Evolutionary conservation across 345 rosid genomes (phyloP), one percentile per base, ranked within the genome.

Genomic region (Eucalyptus sp.): DNA sequence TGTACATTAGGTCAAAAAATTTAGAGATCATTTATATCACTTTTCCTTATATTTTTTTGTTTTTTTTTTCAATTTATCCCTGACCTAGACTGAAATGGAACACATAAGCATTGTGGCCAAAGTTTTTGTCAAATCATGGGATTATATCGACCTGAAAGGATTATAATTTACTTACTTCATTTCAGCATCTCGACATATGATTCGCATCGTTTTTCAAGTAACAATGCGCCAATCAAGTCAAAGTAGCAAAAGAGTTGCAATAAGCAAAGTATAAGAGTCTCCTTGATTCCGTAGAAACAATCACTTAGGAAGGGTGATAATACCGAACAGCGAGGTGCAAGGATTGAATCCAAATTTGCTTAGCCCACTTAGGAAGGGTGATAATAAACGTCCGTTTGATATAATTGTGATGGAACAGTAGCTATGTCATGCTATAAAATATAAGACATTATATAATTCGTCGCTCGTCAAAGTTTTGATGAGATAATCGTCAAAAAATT

Each of bases 1-100:
- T 51, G 0, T 1, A 51, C 0, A 17, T 51, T 51, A 0, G 0
- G 4, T 0, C 4, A 51, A 51, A 51, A 51, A 51, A 17, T 51
- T 17, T 1, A 50, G 1, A 51, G 1, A 52, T 52, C 1, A 7
- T 7, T 52, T 52, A 52, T 52, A 2, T 52, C 5, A 52, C 8
- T 52, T 52, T 18, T 52, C 5, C 0, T 52, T 52, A 22, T 2
- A 1, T 56, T 24, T 4, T 8, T 22, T 54, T 2, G 2, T 54
- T 22, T 22, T 22, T 56, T 54, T 0, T 9, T 27, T 54, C 25
- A 56, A 56, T 56, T 56, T 56, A 13, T 1, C 10, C 13, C 6
- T 24, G 29, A 24, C 5, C 62, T 24, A 24, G 1, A 24, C 2
- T 56, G 29, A 56, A 56, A 56, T 24, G 4, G 62, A 24, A 56